Conservation (phyloP, 2,329 filamentous ascomycete genomes). For the Phialemoniopsis sp. region DNA sequence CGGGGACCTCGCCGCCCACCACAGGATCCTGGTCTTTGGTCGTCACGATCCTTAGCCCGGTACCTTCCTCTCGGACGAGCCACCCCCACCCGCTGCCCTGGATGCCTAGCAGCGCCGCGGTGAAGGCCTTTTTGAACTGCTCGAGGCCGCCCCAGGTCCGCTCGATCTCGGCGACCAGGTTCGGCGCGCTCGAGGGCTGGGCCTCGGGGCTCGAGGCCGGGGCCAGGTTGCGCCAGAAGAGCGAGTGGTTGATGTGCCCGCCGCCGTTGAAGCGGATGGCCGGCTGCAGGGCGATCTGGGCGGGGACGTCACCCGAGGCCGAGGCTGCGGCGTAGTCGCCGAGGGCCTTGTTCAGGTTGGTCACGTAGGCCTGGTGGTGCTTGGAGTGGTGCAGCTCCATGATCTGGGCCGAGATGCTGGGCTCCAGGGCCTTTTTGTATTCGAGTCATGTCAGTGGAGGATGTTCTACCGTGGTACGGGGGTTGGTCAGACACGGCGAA, state of each 20-base stretch:
- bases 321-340: conserved; percentile 64
- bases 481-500: too few relatives aligned
- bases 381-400: conserved; percentile 96
- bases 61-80: conserved; percentile 64
- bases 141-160: conserved; percentile 66
- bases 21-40: conserved; percentile 87
- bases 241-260: conserved; percentile 63
- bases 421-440: conserved; percentile 49
- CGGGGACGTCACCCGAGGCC: conserved; percentile 47
- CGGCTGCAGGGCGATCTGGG: conserved; percentile 58
- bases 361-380: conserved; percentile 93
- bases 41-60: conserved; percentile 65
- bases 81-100: conserved; percentile 89
- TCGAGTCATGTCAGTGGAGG: not conserved
- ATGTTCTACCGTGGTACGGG: too few relatives aligned
- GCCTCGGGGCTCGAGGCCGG: conserved; percentile 57
- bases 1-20: conserved; percentile 57
- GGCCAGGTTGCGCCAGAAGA: conserved; percentile 69
- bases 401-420: conserved; percentile 76
- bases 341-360: conserved; percentile 75
- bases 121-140: conserved; percentile 63
- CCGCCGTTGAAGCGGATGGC: conserved; percentile 66
- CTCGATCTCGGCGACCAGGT: conserved; percentile 56
- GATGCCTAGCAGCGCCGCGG: conserved; percentile 60
- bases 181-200: conserved; percentile 34